phyloP scores from a whole-genome alignment of 352 stramenopile species.

The Pythium sukuiense region DNA sequence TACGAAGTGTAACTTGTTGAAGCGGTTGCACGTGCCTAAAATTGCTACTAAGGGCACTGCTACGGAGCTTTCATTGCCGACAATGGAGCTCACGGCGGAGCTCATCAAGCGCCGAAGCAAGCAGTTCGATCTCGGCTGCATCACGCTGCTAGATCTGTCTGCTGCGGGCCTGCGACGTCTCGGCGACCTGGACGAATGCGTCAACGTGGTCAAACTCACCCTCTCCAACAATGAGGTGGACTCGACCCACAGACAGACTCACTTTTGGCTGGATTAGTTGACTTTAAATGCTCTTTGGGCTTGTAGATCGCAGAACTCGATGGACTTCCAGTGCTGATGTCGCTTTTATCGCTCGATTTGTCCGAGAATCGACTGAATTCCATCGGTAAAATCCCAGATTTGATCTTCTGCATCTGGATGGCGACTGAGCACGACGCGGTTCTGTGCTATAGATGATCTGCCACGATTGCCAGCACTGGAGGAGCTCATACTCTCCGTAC shows the following conservation, averaged over 20 bases:
- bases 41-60: not conserved
- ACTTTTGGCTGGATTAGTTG: not conserved
- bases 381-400: conserved; percentile 32
- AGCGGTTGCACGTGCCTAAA: not conserved
- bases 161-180: conserved; percentile 37
- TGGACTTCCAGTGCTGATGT: conserved; percentile 42
- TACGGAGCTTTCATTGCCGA: not conserved
- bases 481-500: conserved; percentile 53
- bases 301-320: conserved; percentile 45
- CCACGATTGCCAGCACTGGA: conserved; percentile 44
- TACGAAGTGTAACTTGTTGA: conserved; percentile 5
- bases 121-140: conserved; percentile 71
- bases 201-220: conserved; percentile 58
- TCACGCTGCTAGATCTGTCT: conserved; percentile 67
- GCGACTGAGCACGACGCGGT: no score
- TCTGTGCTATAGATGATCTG: conserved; percentile 32
- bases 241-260: not conserved
- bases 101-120: conserved; percentile 73
- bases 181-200: conserved; percentile 43
- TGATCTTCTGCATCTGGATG: not conserved
- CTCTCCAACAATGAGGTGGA: conserved; percentile 53
- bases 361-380: conserved; percentile 47
- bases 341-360: conserved; percentile 49
- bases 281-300: not conserved
- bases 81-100: conserved; percentile 64